Evolutionary conservation across 2,329 filamentous ascomycete genomes (phyloP), one percentile per base, ranked within the genome.

Genomic region (Stachybotrys chartarum): DNA sequence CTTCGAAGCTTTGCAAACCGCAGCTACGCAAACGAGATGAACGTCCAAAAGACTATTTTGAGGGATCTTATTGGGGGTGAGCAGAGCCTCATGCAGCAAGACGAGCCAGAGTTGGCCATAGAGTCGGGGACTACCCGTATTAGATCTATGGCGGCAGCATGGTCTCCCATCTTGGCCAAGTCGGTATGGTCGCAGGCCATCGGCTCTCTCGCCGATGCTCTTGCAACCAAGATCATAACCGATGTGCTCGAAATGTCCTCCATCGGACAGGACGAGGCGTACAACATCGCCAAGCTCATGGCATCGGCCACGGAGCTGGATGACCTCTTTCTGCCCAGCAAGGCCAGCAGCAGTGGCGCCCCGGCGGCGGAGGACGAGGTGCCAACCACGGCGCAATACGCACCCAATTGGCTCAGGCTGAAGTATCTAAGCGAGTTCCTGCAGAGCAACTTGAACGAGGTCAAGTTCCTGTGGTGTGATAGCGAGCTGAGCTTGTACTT

Each of bases 401-500:
- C 82, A 5, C 73, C 77, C 3, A 78, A 76, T 51, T 87, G 84
- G 84, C 72, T 87, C 56, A 77, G 83, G 51, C 75, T 87, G 57
- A 83, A 86, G 68, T 87, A 82, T 61, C 72, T 87, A 17, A 80
- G 79, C 58, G 81, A 87, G 66, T 79, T 87, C 31, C 72, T 87
- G 60, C 84, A 87, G 71, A 85, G 83, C 61, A 86, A 87, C 63
- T 72, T 87, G 54, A 80, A 79, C 58, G 84, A 87, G 58, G 80
- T 87, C 55, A 76, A 75, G 56, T 86, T 75, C 59, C 68, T 87
- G 44, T 87, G 84, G 84, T 76, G 80, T 62, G 83, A 87, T 59
- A 84, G 83, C 67, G 83, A 86, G 66, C 71, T 87, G 47, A 85
- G 83, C 59, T 66, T 86, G 44, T 84, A 86, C 66, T 87, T 86